Evolutionary conservation across 75 land plant genomes (phyloP).

Genomic region (Isoetes taiwanensis): DNA sequence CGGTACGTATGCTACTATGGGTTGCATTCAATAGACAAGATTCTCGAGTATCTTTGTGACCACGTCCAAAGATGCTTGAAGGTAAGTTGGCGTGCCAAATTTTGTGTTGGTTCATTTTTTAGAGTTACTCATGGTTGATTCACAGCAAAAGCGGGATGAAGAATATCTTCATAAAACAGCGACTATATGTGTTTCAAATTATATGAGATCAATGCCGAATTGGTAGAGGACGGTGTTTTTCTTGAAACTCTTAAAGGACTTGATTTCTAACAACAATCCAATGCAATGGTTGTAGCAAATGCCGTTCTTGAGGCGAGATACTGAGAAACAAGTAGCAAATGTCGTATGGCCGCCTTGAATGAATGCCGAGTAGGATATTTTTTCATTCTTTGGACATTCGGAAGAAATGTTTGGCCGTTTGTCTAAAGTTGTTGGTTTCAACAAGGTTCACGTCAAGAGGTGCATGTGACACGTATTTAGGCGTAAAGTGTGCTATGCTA

Average conservation of each 20-base stretch:
- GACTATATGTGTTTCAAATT: constrained; percentile 1
- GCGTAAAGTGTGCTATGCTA: too few species aligned
- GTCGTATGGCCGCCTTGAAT: background rate
- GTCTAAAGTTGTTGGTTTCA: background rate
- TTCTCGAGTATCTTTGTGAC: constrained; percentile 1
- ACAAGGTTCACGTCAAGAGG: too few species aligned
- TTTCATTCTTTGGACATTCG: too few species aligned
- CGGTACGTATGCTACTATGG: background rate
- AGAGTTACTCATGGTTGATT: background rate
- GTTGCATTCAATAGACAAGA: constrained; percentile 1
- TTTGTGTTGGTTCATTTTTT: background rate
- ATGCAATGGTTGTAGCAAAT: constrained; percentile 6
- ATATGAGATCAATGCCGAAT: constrained; percentile 1
- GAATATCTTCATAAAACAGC: background rate
- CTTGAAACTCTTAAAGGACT: constrained; percentile 1
- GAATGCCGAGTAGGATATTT: constrained; percentile 4
- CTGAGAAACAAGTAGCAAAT: background rate
- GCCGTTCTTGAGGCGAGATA: background rate
- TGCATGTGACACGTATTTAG: too few species aligned
- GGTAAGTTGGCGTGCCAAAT: too few species aligned
- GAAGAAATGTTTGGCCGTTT: too few species aligned
- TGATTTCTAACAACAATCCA: constrained; percentile 3
- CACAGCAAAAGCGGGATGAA: background rate
- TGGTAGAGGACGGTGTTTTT: constrained; percentile 2
- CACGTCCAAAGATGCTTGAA: background rate